Base-by-base conservation (phyloP, 352 stramenopile genomes). In the Phytophthora boehmeriae region DNA sequence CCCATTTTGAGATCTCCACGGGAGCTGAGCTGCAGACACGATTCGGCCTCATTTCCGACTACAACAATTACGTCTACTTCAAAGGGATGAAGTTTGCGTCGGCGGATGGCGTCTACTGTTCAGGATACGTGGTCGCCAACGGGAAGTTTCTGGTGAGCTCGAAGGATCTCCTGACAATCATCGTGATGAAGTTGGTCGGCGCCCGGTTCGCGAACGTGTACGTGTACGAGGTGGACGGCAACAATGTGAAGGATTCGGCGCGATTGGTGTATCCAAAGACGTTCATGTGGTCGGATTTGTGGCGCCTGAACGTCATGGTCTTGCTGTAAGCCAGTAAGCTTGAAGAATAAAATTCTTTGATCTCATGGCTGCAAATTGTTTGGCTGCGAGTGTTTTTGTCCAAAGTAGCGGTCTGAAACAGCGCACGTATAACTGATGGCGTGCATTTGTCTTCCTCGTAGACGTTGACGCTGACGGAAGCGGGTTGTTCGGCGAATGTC, bases 401-500 rank as follows among this genome's bases (percentile, higher is more conserved):
- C 25, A 6, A 3, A 30, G 25, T 30, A 8, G 25, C 6, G 25
- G 25, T 30, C 25, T 6, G 6, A 30, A 30, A 30, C 25, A 30
- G 25, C 6, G 3, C 6, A 6, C 25, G 25, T 39, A 13, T 11
- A 13, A n/a, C 34, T n/a, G 19, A 44, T 44, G 38, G 13, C 20
- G 38, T 44, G 38, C 16, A 16, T 44, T 22, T 44, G 38, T 8
- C n/a, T 44, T 16, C 38, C 38, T 44, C 14, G 34, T 17, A 9
- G 10, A 9, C 34, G 5, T 4, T 39, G 14, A n/a, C 34, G 34
- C 38, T 22, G 14, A 30, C 38, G 8, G 38, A 8, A 8, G 16
- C 13, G 68, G 59, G 9, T 32, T 78, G 17, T 89, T 86, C 42
- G 62, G 57, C 11, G 79, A 84, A 41, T 80, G 67, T 47, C 8